Evolutionary conservation across 768 basidiomycete species (phyloP).

Genomic region (Pleurotus pulmonarius): DNA sequence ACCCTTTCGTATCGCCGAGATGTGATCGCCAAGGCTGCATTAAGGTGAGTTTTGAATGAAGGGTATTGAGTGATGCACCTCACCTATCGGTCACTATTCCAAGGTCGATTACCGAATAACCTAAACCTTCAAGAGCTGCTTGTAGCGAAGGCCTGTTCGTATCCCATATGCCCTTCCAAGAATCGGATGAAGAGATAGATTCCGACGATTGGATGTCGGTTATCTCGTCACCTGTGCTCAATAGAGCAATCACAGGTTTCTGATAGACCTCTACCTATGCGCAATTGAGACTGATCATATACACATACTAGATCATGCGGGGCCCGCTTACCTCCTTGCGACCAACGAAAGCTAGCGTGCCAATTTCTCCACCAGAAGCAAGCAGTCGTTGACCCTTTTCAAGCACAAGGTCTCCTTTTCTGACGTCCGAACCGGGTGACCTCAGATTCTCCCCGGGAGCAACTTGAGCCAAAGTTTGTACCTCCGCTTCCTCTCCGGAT

Average conservation of each 20-base stretch:
- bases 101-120: conserved; percentile 75
- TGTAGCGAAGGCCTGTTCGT: conserved; percentile 81
- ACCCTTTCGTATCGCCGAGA: conserved; percentile 51
- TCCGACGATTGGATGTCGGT: conserved; percentile 50
- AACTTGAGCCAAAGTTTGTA: conserved; percentile 64
- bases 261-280: conserved; percentile 62
- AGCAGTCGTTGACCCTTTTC: conserved; percentile 57
- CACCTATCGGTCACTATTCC: conserved; percentile 79
- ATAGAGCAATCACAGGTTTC: conserved; percentile 73
- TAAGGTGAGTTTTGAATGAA: not conserved
- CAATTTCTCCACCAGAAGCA: conserved; percentile 76
- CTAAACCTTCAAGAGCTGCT: conserved; percentile 66
- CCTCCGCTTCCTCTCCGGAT: conserved; percentile 62
- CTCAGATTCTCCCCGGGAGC: conserved; percentile 70
- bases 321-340: conserved; percentile 50
- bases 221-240: conserved; percentile 88
- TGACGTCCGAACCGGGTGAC: conserved; percentile 69
- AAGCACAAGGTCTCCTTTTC: conserved; percentile 62
- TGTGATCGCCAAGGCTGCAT: conserved; percentile 53
- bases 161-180: conserved; percentile 78
- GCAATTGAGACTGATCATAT: not conserved
- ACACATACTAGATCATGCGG: not conserved
- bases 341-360: conserved; percentile 78
- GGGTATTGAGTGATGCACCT: conserved; percentile 15
- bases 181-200: conserved; percentile 22